Base-by-base conservation (phyloP, 441 rosid genomes). In the Hura crepitans region DNA sequence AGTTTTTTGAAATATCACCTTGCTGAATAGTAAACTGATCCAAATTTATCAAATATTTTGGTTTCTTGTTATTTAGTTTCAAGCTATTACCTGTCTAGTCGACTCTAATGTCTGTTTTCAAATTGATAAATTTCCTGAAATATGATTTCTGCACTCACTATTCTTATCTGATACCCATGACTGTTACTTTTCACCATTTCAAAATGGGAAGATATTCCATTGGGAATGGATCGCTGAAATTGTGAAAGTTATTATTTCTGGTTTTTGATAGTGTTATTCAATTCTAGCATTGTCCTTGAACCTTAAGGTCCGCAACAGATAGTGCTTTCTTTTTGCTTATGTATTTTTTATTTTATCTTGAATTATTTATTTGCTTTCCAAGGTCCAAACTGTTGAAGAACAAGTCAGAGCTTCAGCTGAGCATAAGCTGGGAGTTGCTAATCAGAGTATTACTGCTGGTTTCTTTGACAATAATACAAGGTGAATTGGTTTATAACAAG, bases 381-480 rank as follows among this genome's bases (percentile, higher is more conserved):
- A 92, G 98, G 98, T 90, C 74, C 84, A 87, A 86, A 90, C 96
- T 71, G 97, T 92, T 64, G 98, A 92, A 82, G 97, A 92, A 78
- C 97, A 92, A 89, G 98, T 92, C 43, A 86, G 98, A 81, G 96
- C 96, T 79, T 75, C 98, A 46, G 97, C 98, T 20, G 97, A 92
- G 81, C 98, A 92, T 82, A 92, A 92, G 82, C 87, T 92, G 71
- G 98, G 98, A 75, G 97, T 92, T 78, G 98, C 97, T 79, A 90
- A 92, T 80, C 98, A 92, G 87, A 92, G 98, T 72, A 92, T 92
- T 68, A 92, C 98, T 69, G 98, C 98, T 53, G 98, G 98, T 33
- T 92, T 92, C 83, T 90, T 90, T 81, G 97, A 92, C 87, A 92
- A 92, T 66, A 87, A 92, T 75, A 90, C 98, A 42, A 92, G 98